phyloP scores from a whole-genome alignment of 2,329 filamentous ascomycete genomes.

The Beauveria bassiana region DNA sequence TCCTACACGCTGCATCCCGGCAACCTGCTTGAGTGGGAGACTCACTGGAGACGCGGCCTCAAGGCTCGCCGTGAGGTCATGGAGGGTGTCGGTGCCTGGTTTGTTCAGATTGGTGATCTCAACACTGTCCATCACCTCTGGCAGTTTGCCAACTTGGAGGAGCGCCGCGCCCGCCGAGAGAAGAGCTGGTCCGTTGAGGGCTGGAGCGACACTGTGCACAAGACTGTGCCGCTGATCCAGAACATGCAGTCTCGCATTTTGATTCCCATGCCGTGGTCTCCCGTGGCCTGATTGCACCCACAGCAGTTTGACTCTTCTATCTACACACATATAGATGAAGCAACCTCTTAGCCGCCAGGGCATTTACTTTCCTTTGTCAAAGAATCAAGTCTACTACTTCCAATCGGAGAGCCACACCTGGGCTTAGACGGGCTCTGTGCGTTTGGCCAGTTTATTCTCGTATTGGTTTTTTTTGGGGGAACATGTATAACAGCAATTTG shows the following conservation, averaged over 20 bases:
- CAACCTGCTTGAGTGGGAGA: constrained; percentile 97
- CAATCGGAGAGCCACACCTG: neutral
- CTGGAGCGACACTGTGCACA: constrained; percentile 96
- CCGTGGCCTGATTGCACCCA: constrained; percentile 57
- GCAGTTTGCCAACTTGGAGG: constrained; percentile 96
- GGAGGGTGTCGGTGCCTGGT: constrained; percentile 98
- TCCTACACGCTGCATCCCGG: constrained; percentile 95
- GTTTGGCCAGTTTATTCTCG: neutral
- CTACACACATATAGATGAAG: constrained; percentile 9
- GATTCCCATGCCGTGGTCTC: constrained; percentile 94
- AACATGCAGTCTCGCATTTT: constrained; percentile 91
- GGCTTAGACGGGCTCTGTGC: neutral
- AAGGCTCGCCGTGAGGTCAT: constrained; percentile 91
- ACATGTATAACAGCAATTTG: constrained; percentile 10
- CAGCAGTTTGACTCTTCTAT: neutral
- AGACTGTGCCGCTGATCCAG: constrained; percentile 95
- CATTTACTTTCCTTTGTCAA: constrained; percentile 8
- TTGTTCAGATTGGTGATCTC: constrained; percentile 93
- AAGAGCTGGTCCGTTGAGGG: constrained; percentile 93
- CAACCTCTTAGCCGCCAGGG: neutral
- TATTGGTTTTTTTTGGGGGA: neutral
- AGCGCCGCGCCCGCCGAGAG: constrained; percentile 82
- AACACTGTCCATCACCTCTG: constrained; percentile 98
- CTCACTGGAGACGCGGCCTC: constrained; percentile 89
- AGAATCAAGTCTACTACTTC: neutral